Base-by-base conservation (phyloP, 2,329 filamentous ascomycete species). In the Hortaea sp. region DNA sequence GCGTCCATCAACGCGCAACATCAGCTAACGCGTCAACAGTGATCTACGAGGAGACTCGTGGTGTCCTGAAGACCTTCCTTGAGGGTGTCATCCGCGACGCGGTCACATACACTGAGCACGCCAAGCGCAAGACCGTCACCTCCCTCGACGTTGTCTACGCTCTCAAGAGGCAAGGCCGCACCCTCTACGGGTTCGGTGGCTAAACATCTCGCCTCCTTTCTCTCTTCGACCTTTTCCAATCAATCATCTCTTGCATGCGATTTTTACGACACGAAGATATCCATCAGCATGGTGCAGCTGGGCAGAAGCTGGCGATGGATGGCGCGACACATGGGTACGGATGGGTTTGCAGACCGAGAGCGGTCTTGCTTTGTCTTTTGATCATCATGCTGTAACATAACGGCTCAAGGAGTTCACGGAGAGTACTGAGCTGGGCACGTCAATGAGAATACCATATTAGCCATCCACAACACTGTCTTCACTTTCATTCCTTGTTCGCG, bases 1-100 rank as follows among this genome's bases (percentile, higher is more conserved):
- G 5, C 11, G 35, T 31, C 34, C 37, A 12, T 46, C 58, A 46
- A 61, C 57, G 43, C 30, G 41, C 49, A 20, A 20, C 20, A 46
- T 29, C 42, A 20, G 49, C 55, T 59, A 49, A 58, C 57, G 41
- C 49, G 34, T 32, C 44, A 27, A 41, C 46, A 78, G 76, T 85
- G 83, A 87, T 87, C 75, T 87, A 87, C 76, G 83, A 85, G 69
- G 81, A 88, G 76, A 87, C 84, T 62, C 83, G 84, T 66, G 82
- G 82, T 77, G 84, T 87, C 63, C 77, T 88, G 63, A 87, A 87
- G 79, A 83, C 82, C 69, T 87, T 87, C 81, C 82, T 88, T 60
- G 84, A 87, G 72, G 78, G 81, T 69, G 83, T 88, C 69, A 87
- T 88, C 66, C 79, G 82, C 69, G 82, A 86, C 62, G 81, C 82